Base-by-base conservation (phyloP, 768 basidiomycete species). In the Daedalea quercina region DNA sequence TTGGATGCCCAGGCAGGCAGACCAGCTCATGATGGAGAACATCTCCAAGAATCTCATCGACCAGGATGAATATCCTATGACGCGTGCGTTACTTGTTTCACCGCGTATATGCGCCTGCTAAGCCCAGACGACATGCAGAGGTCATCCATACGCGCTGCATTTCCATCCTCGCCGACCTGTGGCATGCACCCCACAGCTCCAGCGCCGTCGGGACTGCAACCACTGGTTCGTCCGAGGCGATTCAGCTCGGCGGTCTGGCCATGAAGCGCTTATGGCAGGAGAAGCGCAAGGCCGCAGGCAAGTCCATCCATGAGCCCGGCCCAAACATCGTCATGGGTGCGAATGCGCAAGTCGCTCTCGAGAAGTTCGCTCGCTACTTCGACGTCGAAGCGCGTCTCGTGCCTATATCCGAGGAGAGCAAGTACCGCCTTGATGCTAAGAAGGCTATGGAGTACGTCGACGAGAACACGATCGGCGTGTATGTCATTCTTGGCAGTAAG, bases 391-490 rank as follows among this genome's bases (percentile, higher is more conserved):
- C 70, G 45, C 69, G 83, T 9, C 73, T 84, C 4, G 84, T 87
- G 1, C 85, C 85, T 2, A 75, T 86, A 58, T 77, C 75, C 41
- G 72, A 69, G n/a, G 80, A 80, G 63, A 85, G 74, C 67, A 84
- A 88, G 34, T 90, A 92, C 59, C 80, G 88, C 50, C 84, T 94
- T 63, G 85, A 86, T 53, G 76, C 85, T 1, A 76, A 82, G 63
- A 76, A 73, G 46, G 81, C 80, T 0, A 79, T 85, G 72, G 70
- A 85, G 41, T 78, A 71, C 47, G 74, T 86, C 15, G 85, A 87
- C 59, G 84, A 86, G 69, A 85, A 85, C 57, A 82, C 81, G 1
- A 85, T 87, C 54, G 84, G 84, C 44, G 70, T 87, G 49, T 86
- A 82, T 56, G 80, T 80, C 52, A 79, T 79, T 53, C 70, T 81